Evolutionary conservation across 2,329 filamentous ascomycete species (phyloP), one percentile per base, ranked within the genome.

Genomic region (Xylariaceae sp.): DNA sequence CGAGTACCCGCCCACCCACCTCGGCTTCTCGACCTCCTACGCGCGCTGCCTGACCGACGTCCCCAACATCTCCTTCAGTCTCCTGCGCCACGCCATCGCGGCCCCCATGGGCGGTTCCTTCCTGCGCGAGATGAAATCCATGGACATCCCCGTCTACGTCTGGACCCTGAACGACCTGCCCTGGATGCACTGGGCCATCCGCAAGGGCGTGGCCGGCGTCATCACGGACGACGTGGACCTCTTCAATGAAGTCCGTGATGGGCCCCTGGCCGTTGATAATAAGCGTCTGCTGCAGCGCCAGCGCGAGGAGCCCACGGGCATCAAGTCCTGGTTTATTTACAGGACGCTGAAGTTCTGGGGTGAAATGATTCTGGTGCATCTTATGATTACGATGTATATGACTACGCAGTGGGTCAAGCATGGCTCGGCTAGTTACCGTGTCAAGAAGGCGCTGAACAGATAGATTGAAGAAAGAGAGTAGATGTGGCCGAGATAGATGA

Each of bases 141-240:
- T 78, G 1, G 75, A 79, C 13, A 81, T 88, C 18, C 80, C 82
- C 3, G 77, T 97, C 3, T 87, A 88, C 67, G 82, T 85, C 0
- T 97, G 93, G 93, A 97, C 92, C 0, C 89, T 96, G 54, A 96
- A 97, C 71, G 82, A 88, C 11, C 82, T 84, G 63, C 78, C 80
- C 53, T 83, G 85, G 74, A 97, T 97, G 92, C 82, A 85, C 67
- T 96, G 91, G 90, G 82, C 85, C 64, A 84, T 96, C 39, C 74
- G 79, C 34, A 75, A 82, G 48, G 67, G 60, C n/a, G 76, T 96
- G 1, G 89, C 96, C 66, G 92, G 90, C 0, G 88, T 96, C 3
- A 86, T 96, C 56, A 96, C 92, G 0, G 92, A 97, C 69, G 86
- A 96, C 66, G 89, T 90, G 1, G 82, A 82, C 69, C 73, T 82